Conservation (phyloP, 2,329 filamentous ascomycete species). For the Cercospora zeae-maydis region DNA sequence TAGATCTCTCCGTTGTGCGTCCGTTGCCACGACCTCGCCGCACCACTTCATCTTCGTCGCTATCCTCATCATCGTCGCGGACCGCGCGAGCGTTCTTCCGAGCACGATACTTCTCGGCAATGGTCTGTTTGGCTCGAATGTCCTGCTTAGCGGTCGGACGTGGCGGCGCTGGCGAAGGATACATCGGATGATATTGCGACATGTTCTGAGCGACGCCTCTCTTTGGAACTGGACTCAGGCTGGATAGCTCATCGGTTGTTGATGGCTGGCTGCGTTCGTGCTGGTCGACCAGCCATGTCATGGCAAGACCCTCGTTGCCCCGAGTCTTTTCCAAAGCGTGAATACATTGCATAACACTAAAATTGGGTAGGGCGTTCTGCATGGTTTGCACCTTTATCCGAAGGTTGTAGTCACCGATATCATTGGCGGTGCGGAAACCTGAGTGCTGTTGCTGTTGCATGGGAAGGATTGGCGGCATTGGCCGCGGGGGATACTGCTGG, state of each 20-base stretch:
- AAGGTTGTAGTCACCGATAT: conserved; percentile 51
- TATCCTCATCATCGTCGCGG: conserved; percentile 24
- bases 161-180: conserved; percentile 22
- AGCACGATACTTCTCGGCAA: conserved; percentile 44
- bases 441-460: neutral
- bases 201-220: conserved; percentile 29
- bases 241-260: conserved; percentile 26
- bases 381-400: conserved; percentile 54
- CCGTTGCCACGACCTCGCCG: conserved; percentile 46
- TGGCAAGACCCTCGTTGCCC: conserved; percentile 55
- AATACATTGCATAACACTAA: conserved; percentile 47
- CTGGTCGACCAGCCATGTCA: conserved; percentile 44
- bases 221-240: conserved; percentile 24
- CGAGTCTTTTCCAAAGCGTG: conserved; percentile 50
- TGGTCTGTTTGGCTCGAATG: conserved; percentile 48
- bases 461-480: neutral
- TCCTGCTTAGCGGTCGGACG: conserved; percentile 53
- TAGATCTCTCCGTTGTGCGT: conserved; percentile 40
- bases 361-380: conserved; percentile 42
- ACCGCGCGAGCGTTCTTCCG: conserved; percentile 16
- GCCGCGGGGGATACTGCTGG: neutral
- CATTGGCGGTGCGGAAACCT: conserved; percentile 37
- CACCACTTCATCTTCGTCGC: conserved; percentile 31
- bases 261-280: conserved; percentile 25
- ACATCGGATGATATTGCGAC: conserved; percentile 12